A percentile compares a stretch with the other conserved stretches of the same genome.
phyloP scores from a whole-genome alignment of 352 stramenopile genomes.

The Pythium utonaiense region DNA sequence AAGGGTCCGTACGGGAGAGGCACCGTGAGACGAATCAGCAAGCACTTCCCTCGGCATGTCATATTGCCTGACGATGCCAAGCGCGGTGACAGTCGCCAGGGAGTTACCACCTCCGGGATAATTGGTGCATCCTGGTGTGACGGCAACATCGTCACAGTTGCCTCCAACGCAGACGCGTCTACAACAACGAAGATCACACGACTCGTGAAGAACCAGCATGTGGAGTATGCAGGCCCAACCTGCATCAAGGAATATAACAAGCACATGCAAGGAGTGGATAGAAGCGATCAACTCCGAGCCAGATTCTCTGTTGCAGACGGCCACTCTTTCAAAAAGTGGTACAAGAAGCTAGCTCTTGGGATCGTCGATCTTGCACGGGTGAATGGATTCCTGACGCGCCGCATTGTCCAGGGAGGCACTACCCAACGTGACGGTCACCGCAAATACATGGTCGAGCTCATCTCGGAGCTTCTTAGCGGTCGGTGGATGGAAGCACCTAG shows the following conservation, averaged over 20 bases:
- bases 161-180: constrained; percentile 24
- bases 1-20: constrained; percentile 24
- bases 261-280: constrained; percentile 32
- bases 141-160: constrained; percentile 22
- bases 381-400: constrained; percentile 25
- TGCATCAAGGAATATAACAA: constrained; percentile 29
- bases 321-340: constrained; percentile 30
- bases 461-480: constrained; percentile 15
- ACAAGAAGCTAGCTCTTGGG: constrained; percentile 27
- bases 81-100: constrained; percentile 15
- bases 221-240: constrained; percentile 5
- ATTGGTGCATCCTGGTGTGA: constrained; percentile 29
- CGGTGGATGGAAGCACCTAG: constrained; percentile 20
- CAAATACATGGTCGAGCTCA: constrained; percentile 17
- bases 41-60: constrained; percentile 23
- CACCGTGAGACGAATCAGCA: constrained; percentile 17
- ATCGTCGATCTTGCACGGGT: constrained; percentile 25
- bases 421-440: constrained; percentile 21
- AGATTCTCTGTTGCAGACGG: constrained; percentile 26
- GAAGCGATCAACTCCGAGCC: constrained; percentile 27
- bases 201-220: not conserved
- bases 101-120: no score
- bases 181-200: constrained; percentile 3
- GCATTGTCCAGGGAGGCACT: no score
- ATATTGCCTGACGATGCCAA: constrained; percentile 6